phyloP scores from a whole-genome alignment of 345 rosid species.

The Fremontodendron californicum region DNA sequence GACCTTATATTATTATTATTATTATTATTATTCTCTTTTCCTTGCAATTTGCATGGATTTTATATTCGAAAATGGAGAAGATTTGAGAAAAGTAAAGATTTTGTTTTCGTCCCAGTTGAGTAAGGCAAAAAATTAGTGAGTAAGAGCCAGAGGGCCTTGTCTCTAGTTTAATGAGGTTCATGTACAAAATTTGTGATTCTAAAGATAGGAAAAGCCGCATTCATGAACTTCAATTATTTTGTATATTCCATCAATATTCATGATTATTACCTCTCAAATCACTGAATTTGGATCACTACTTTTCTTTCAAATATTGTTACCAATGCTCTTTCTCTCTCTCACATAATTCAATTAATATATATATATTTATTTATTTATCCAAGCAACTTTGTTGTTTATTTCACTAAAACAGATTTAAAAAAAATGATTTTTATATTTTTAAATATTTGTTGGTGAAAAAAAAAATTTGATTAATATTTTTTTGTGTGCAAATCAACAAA shows the following conservation, averaged over 20 bases:
- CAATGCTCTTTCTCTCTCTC: background rate
- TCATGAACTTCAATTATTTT: conserved; percentile 1
- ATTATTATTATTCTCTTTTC: background rate
- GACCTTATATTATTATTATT: no score
- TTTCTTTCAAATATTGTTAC: background rate
- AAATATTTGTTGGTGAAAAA: no score
- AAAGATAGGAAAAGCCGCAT: background rate
- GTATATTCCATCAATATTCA: background rate
- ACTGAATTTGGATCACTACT: background rate
- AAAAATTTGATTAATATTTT: no score
- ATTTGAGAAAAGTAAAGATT: background rate
- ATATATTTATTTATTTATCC: no score
- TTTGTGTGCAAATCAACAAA: no score
- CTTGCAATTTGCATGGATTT: background rate
- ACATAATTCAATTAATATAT: background rate
- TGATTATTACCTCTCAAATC: background rate
- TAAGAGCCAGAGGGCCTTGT: no score
- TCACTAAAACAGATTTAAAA: no score
- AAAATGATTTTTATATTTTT: no score
- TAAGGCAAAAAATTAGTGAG: background rate
- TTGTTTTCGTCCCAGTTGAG: background rate
- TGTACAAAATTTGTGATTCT: background rate
- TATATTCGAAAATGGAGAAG: background rate
- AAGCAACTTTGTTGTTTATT: no score
- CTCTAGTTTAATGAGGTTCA: background rate